phyloP scores from a whole-genome alignment of 164 flowering plant species.

The Vitis cinerea region DNA sequence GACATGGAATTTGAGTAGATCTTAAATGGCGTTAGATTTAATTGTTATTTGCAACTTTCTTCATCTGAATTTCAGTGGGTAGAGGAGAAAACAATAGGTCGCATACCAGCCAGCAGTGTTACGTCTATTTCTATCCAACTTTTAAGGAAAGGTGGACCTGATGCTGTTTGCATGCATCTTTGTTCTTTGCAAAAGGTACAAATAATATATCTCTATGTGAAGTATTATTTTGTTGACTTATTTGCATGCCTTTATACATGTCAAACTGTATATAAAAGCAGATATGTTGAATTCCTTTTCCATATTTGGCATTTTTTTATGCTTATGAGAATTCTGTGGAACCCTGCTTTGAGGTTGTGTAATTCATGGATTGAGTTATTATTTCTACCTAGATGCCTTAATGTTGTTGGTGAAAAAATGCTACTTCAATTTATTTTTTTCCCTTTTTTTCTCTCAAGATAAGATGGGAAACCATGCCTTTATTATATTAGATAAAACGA shows the following conservation, averaged over 20 bases:
- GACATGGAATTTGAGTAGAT: neutral
- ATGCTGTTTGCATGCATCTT: slow-evolving; percentile 81
- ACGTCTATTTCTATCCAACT: slow-evolving; percentile 80
- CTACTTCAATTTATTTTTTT: too few relatives aligned
- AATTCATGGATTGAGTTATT: too few relatives aligned
- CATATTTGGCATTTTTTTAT: too few relatives aligned
- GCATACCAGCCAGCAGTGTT: slow-evolving; percentile 67
- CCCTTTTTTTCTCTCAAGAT: too few relatives aligned
- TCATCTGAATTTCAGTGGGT: slow-evolving; percentile 63
- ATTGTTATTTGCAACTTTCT: slow-evolving; percentile 1
- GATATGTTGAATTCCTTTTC: too few relatives aligned
- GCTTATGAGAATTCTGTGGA: too few relatives aligned
- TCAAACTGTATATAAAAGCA: too few relatives aligned
- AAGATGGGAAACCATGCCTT: too few relatives aligned
- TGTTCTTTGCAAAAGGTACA: slow-evolving; percentile 80
- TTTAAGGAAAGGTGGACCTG: slow-evolving; percentile 84
- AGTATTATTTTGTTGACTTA: neutral
- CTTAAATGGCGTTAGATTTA: neutral
- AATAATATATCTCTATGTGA: neutral
- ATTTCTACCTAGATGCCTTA: too few relatives aligned
- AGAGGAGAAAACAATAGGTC: slow-evolving; percentile 91
- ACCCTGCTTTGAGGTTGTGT: too few relatives aligned
- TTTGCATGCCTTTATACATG: neutral
- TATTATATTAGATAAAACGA: too few relatives aligned
- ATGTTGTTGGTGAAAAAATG: too few relatives aligned